phyloP scores from a whole-genome alignment of 2,329 filamentous ascomycete species.

The Endoconidiophora laricicola region DNA sequence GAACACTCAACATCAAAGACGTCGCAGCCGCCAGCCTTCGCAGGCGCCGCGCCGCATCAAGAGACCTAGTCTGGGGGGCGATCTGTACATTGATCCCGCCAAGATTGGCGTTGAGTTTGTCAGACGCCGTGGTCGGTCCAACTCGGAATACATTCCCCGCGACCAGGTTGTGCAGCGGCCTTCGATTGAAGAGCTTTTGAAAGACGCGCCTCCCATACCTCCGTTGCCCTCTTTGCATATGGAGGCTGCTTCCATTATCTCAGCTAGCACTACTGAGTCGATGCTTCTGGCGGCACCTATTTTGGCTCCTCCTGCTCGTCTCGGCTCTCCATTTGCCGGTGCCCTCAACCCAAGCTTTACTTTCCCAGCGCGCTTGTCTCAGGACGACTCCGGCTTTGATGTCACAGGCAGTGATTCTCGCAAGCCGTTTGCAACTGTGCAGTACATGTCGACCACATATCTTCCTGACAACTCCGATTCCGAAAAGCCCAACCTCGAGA shows the following conservation, averaged over 20 bases:
- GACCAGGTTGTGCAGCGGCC: constrained; percentile 26
- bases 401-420: constrained; percentile 24
- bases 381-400: constrained; percentile 26
- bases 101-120: constrained; percentile 16
- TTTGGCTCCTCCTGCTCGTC: constrained; percentile 25
- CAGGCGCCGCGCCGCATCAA: constrained; percentile 32
- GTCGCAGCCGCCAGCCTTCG: constrained; percentile 21
- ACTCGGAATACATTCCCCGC: constrained; percentile 12
- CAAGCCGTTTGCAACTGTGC: constrained; percentile 39
- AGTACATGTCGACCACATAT: neutral
- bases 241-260: neutral
- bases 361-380: constrained; percentile 40
- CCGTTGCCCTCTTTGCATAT: constrained; percentile 3
- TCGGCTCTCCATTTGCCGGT: constrained; percentile 41
- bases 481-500: constrained; percentile 29
- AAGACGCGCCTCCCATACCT: constrained; percentile 10
- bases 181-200: constrained; percentile 26
- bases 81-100: constrained; percentile 34
- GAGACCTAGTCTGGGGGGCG: constrained; percentile 37
- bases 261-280: constrained; percentile 9
- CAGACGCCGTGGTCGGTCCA: constrained; percentile 8
- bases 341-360: constrained; percentile 36
- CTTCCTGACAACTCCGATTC: constrained; percentile 17
- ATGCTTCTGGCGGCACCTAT: constrained; percentile 12
- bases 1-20: constrained; percentile 38